A percentile compares a stretch with the other conserved stretches of the same genome.
Conservation (phyloP, 805 yeast genomes). For the Candida boleticola region DNA sequence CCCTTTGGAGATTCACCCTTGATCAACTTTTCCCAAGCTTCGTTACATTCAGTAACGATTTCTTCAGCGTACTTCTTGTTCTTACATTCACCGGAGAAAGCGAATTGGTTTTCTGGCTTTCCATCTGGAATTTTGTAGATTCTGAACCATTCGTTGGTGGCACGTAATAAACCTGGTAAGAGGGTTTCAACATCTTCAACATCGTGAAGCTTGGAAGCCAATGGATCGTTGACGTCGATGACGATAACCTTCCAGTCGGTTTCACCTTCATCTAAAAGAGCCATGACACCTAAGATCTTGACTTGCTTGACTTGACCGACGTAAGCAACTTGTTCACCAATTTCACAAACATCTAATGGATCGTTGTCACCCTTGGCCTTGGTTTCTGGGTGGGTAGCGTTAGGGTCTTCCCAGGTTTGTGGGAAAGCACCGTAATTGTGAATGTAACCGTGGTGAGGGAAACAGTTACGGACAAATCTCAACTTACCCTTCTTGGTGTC, state of each 20-base stretch:
- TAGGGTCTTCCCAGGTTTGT: constrained; percentile 81
- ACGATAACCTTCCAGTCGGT: constrained; percentile 91
- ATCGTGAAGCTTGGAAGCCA: constrained; percentile 57
- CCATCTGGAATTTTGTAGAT: constrained; percentile 83
- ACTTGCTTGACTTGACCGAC: constrained; percentile 59
- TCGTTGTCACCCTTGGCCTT: constrained; percentile 81
- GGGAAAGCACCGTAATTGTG: constrained; percentile 99
- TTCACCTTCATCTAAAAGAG: constrained; percentile 89
- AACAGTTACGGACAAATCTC: constrained; percentile 94
- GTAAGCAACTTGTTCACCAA: constrained; percentile 45
- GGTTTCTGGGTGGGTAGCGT: constrained; percentile 64
- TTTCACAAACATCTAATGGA: constrained; percentile 73
- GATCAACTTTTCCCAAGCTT: constrained; percentile 64
- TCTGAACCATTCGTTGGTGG: constrained; percentile 77
- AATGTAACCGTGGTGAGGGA: constrained; percentile 98
- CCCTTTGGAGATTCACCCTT: constrained; percentile 37
- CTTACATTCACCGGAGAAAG: constrained; percentile 67
- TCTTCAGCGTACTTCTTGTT: constrained; percentile 57
- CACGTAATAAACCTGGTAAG: constrained; percentile 69
- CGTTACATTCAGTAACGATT: constrained; percentile 61
- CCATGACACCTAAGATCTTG: constrained; percentile 73
- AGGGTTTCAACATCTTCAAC: constrained; percentile 64
- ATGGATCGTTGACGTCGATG: constrained; percentile 64
- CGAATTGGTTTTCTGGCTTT: constrained; percentile 72
- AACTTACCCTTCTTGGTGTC: constrained; percentile 97